Conservation (phyloP, 345 rosid species). For the Hibiscus tridactylites region DNA sequence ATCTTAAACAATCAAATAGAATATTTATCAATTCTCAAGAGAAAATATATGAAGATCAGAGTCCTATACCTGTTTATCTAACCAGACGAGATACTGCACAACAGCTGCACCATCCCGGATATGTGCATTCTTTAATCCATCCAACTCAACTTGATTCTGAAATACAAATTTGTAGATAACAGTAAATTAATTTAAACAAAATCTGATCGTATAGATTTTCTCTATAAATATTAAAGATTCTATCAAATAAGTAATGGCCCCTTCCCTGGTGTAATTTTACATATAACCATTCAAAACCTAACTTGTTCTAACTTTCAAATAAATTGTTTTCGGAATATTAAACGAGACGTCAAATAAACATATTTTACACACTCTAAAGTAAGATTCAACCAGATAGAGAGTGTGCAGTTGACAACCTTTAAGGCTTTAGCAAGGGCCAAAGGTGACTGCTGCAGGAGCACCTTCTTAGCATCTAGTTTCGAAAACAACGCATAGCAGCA, state of each 20-base stretch:
- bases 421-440: constrained; percentile 86
- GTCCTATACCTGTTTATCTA: constrained; percentile 7
- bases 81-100: constrained; percentile 62
- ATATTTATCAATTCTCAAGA: neutral
- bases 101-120: constrained; percentile 97
- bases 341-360: neutral
- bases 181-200: constrained; percentile 13
- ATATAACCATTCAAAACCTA: neutral
- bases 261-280: neutral
- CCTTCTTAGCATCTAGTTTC: constrained; percentile 56
- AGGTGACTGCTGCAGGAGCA: constrained; percentile 72
- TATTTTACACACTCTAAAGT: neutral
- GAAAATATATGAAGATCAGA: neutral
- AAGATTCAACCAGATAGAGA: neutral
- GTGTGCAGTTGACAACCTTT: constrained; percentile 42
- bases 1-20: neutral
- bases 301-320: neutral
- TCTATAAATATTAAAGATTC: neutral
- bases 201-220: neutral
- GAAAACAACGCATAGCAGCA: constrained; percentile 90
- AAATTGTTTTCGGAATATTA: neutral
- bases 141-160: constrained; percentile 82
- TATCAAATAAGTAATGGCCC: neutral
- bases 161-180: neutral
- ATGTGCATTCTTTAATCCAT: constrained; percentile 81